phyloP scores from a whole-genome alignment of 345 rosid genomes.

The Excoecaria agallocha region DNA sequence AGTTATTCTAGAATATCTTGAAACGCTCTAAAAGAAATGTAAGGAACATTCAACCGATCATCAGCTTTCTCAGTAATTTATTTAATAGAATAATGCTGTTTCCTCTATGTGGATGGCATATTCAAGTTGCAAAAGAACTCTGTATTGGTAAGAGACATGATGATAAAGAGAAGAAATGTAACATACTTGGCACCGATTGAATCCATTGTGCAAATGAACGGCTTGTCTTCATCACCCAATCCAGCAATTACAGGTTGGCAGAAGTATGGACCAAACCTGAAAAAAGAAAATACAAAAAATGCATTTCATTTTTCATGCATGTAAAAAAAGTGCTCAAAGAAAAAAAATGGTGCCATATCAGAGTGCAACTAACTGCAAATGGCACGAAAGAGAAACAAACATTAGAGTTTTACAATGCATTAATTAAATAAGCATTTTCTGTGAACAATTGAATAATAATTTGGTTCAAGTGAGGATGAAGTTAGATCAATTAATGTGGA shows the following conservation, averaged over 20 bases:
- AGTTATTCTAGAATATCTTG: background rate
- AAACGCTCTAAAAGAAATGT: background rate
- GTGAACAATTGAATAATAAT: background rate
- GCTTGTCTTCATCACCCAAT: constrained; percentile 86
- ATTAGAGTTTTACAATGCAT: background rate
- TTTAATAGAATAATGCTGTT: background rate
- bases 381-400: background rate
- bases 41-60: background rate
- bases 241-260: constrained; percentile 98
- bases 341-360: background rate
- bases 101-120: background rate
- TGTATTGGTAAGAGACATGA: background rate
- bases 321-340: background rate
- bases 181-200: constrained; percentile 95
- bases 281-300: constrained; percentile 1
- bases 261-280: constrained; percentile 95
- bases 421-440: background rate
- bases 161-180: constrained; percentile 19
- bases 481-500: background rate
- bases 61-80: background rate
- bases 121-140: background rate
- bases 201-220: constrained; percentile 98
- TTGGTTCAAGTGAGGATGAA: background rate
- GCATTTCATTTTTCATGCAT: background rate
- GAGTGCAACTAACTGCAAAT: background rate